Conservation (phyloP, 2,329 filamentous ascomycete species). For the Neofusicoccum laricinum region DNA sequence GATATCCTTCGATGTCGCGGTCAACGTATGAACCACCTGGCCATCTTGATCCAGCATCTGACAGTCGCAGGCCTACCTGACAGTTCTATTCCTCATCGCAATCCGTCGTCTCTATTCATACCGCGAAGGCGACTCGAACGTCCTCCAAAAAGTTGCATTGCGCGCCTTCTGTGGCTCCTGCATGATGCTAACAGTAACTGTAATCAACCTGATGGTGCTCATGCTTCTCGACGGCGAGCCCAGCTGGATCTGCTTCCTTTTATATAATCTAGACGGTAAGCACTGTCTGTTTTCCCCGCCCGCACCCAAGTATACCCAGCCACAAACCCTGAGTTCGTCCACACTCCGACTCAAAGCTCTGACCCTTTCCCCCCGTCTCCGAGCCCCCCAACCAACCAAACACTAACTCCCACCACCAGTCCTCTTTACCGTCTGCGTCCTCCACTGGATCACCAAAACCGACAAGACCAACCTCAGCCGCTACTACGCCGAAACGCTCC, state of each 20-base stretch:
- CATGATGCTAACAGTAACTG: neutral
- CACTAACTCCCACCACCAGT: neutral
- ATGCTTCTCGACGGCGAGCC: neutral
- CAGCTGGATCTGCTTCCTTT: neutral
- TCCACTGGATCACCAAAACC: neutral
- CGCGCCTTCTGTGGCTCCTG: neutral
- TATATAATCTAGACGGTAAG: neutral
- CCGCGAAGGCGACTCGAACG: neutral
- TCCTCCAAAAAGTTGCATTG: neutral
- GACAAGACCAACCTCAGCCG: neutral
- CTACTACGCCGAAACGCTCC: neutral
- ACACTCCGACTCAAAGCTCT: no score
- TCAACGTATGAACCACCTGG: slow-evolving; percentile 43
- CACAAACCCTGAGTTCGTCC: no score
- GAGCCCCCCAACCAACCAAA: neutral
- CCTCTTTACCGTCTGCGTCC: neutral
- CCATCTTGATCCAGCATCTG: neutral
- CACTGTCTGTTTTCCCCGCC: no score
- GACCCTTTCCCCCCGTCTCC: no score
- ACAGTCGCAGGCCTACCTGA: slow-evolving; percentile 50
- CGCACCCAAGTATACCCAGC: no score
- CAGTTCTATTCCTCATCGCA: slow-evolving; percentile 59
- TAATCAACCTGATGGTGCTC: neutral
- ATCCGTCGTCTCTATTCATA: slow-evolving; percentile 37
- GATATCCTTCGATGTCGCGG: slow-evolving; percentile 58